phyloP scores from a whole-genome alignment of 2,329 filamentous ascomycete genomes.

The Pleurostoma richardsiae region DNA sequence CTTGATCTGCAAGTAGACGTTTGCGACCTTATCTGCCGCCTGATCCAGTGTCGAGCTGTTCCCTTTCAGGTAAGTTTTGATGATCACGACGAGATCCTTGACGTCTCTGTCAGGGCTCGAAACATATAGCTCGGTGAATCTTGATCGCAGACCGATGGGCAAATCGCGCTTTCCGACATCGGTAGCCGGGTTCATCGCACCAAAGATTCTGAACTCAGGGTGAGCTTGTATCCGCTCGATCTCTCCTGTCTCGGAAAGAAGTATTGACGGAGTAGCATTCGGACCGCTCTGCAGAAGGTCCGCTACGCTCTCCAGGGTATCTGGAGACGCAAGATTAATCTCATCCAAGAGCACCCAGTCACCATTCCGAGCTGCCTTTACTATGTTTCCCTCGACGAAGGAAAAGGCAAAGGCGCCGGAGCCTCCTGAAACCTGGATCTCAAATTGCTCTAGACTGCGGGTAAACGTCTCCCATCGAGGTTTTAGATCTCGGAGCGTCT shows the following conservation, averaged over 20 bases:
- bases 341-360: constrained; percentile 97
- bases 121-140: constrained; percentile 95
- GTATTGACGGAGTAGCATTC: constrained; percentile 69
- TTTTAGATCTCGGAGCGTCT: constrained; percentile 51
- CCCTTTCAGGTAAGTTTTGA: constrained; percentile 79
- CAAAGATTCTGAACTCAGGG: constrained; percentile 91
- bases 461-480: constrained; percentile 79
- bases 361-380: constrained; percentile 91
- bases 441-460: constrained; percentile 69
- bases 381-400: constrained; percentile 92
- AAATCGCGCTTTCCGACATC: constrained; percentile 96
- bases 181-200: constrained; percentile 98
- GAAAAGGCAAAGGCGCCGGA: constrained; percentile 83
- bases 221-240: constrained; percentile 87
- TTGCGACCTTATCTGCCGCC: constrained; percentile 74
- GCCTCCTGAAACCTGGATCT: constrained; percentile 70
- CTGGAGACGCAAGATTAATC: constrained; percentile 91
- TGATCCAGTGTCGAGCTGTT: constrained; percentile 67
- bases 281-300: constrained; percentile 75
- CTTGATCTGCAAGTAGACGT: constrained; percentile 85
- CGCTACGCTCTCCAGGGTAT: constrained; percentile 89
- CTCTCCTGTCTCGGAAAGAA: constrained; percentile 90
- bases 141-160: constrained; percentile 78
- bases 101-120: constrained; percentile 82
- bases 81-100: constrained; percentile 82